A percentile compares a stretch with the other conserved stretches of the same genome.
These are phyloP conservation scores for Urostyla sp. DNA, from an alignment of 73 alveolate genomes.

Conservation along the genomic window DNA sequence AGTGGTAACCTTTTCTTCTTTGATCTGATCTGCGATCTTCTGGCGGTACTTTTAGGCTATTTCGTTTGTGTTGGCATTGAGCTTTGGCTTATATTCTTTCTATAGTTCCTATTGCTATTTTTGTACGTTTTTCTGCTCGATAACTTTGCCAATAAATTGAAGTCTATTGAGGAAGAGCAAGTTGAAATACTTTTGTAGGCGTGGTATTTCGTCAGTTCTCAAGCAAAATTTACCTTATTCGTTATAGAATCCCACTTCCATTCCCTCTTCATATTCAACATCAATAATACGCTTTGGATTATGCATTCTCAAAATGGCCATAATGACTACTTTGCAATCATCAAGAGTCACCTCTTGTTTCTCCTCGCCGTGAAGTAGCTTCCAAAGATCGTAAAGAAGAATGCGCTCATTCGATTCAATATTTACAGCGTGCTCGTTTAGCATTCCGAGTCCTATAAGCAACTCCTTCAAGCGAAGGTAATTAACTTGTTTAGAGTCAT, in stretches of 20 bases:
- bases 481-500: conserved; percentile 13
- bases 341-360: conserved; percentile 12
- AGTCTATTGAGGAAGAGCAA: conserved; percentile 56
- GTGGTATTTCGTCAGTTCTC: conserved; percentile 21
- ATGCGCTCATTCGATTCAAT: conserved; percentile 35
- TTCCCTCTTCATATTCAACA: conserved; percentile 6
- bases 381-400: conserved; percentile 47
- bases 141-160: conserved; percentile 5
- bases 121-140: background rate
- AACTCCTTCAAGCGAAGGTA: conserved; percentile 36
- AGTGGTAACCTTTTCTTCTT: conserved; percentile 16
- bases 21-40: conserved; percentile 29
- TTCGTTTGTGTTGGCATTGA: conserved; percentile 18
- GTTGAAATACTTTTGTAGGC: conserved; percentile 14
- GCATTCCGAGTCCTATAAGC: conserved; percentile 27
- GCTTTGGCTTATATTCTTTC: conserved; percentile 15
- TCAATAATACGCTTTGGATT: background rate
- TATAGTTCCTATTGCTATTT: background rate
- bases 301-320: conserved; percentile 36
- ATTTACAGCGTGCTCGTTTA: conserved; percentile 26
- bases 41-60: conserved; percentile 30
- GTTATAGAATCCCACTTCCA: conserved; percentile 9
- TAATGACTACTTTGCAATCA: conserved; percentile 10
- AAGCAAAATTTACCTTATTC: conserved; percentile 18
- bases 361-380: conserved; percentile 38